These are phyloP conservation scores for Yarrowia osloensis DNA, from an alignment of 805 yeast species.

Conservation along the genomic window DNA sequence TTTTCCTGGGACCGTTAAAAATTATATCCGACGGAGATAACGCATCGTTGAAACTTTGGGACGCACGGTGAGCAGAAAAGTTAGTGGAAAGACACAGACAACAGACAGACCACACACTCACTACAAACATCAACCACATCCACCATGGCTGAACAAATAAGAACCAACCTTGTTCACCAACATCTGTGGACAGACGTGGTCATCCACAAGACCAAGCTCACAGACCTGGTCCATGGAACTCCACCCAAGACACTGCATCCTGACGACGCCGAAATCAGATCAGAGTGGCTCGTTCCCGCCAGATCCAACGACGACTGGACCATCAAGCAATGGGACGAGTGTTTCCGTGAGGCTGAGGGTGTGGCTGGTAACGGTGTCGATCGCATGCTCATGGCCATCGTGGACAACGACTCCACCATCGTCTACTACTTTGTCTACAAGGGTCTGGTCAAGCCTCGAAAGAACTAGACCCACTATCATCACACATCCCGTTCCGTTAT, in stretches of 20 bases:
- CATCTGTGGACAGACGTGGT: conserved; percentile 44
- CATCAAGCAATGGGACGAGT: conserved; percentile 41
- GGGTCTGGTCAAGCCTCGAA: conserved; percentile 46
- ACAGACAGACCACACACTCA: no score
- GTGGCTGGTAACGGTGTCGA: conserved; percentile 26
- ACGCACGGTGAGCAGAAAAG: background rate
- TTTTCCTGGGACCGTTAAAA: conserved; percentile 15
- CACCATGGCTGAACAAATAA: conserved; percentile 35
- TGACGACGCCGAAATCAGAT: conserved; percentile 29
- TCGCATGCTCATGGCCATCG: conserved; percentile 47
- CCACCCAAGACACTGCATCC: conserved; percentile 44
- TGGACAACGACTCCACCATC: conserved; percentile 47
- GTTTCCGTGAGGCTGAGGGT: conserved; percentile 39
- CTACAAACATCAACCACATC: no score
- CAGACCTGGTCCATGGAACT: conserved; percentile 35
- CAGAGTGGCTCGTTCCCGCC: conserved; percentile 39
- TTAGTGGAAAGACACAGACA: background rate
- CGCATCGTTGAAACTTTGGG: background rate
- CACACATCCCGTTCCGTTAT: conserved; percentile 5
- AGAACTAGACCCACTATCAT: conserved; percentile 37
- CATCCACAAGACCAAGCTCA: conserved; percentile 31
- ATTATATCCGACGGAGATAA: conserved; percentile 27
- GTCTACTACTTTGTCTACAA: conserved; percentile 48
- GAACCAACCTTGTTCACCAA: conserved; percentile 43
- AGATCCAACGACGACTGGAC: conserved; percentile 41